phyloP scores from a whole-genome alignment of 192 early-diverging fungal species.

The Backusella liffmaniae region DNA sequence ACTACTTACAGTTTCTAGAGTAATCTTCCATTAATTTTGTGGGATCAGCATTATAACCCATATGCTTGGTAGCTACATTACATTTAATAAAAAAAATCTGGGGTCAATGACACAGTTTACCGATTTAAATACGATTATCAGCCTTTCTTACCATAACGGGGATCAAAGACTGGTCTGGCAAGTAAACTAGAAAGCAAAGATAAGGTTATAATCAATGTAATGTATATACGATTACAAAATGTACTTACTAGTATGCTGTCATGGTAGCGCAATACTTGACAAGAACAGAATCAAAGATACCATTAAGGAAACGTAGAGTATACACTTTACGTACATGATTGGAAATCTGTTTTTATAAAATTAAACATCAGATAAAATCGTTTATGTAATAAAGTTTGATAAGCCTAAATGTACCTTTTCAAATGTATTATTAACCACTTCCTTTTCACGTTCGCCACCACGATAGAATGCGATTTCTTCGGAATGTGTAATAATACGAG shows the following conservation, averaged over 20 bases:
- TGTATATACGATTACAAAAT: not conserved
- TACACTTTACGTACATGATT: constrained; percentile 59
- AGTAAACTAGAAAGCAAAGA: constrained; percentile 43
- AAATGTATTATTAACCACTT: constrained; percentile 65
- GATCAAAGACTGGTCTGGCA: constrained; percentile 60
- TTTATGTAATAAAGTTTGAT: not conserved
- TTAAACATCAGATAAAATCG: not conserved
- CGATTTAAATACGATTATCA: not conserved
- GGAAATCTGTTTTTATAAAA: constrained; percentile 34
- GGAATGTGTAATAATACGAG: constrained; percentile 80
- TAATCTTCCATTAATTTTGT: constrained; percentile 63
- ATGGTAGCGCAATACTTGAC: constrained; percentile 68
- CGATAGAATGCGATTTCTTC: constrained; percentile 81
- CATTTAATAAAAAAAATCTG: not conserved
- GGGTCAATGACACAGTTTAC: not conserved
- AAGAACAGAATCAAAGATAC: constrained; percentile 62
- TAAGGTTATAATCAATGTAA: not conserved
- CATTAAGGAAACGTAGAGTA: constrained; percentile 57
- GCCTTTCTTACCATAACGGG: constrained; percentile 45
- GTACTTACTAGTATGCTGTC: constrained; percentile 62
- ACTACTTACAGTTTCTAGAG: constrained; percentile 56
- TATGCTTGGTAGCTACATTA: constrained; percentile 48
- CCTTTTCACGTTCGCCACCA: constrained; percentile 67
- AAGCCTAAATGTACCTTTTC: constrained; percentile 41
- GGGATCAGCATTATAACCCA: constrained; percentile 52